These are phyloP conservation scores for Globisporangium nodosum DNA, from an alignment of 352 stramenopile genomes.

Conservation along the genomic window DNA sequence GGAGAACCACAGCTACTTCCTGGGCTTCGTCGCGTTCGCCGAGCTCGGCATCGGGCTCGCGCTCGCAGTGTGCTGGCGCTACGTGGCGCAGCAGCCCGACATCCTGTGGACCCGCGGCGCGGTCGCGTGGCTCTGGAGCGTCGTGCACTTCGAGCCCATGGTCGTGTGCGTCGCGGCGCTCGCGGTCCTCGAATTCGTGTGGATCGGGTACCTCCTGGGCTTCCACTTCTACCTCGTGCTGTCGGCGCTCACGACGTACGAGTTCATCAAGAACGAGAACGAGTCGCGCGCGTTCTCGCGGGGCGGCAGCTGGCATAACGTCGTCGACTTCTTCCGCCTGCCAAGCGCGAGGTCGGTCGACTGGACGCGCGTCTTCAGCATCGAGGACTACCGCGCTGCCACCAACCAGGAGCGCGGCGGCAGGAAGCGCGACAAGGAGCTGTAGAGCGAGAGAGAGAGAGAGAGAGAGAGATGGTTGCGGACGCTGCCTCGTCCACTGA, in stretches of 20 bases:
- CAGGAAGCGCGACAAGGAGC: conserved; percentile 17
- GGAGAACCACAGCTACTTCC: conserved; percentile 93
- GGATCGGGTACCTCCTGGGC: conserved; percentile 70
- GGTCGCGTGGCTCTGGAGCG: conserved; percentile 32
- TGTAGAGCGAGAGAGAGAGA: conserved; percentile 7
- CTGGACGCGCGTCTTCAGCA: conserved; percentile 47
- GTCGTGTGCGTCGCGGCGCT: conserved; percentile 50
- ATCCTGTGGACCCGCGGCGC: conserved; percentile 18
- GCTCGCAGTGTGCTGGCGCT: conserved; percentile 42
- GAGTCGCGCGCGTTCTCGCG: conserved; percentile 47
- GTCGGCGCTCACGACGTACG: conserved; percentile 67
- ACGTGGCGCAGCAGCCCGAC: conserved; percentile 9
- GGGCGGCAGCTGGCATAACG: conserved; percentile 41
- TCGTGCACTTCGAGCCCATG: conserved; percentile 57
- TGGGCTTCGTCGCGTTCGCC: conserved; percentile 86
- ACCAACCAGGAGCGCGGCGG: background rate
- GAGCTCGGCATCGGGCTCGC: conserved; percentile 51
- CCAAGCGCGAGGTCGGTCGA: conserved; percentile 29
- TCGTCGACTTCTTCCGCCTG: conserved; percentile 57
- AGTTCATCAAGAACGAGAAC: conserved; percentile 71
- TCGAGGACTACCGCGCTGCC: conserved; percentile 39
- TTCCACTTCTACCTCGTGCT: conserved; percentile 64
- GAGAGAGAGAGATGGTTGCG: background rate
- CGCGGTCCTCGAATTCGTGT: conserved; percentile 47
- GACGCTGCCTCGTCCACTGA: background rate